Base-by-base conservation (phyloP, 495 filamentous ascomycete species). In the Xylaria nigripes region DNA sequence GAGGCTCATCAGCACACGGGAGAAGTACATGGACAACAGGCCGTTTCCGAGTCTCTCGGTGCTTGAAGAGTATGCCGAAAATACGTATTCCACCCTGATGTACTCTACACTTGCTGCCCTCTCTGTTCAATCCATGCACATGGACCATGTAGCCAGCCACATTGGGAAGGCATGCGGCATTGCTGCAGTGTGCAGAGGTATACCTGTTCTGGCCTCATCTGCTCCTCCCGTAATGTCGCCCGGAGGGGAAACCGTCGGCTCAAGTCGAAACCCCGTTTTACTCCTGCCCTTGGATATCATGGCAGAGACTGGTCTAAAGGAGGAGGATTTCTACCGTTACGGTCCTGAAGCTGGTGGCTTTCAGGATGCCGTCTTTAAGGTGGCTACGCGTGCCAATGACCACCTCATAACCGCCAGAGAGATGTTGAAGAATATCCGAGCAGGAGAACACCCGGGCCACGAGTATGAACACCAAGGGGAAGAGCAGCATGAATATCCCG, bases 131-230 rank as follows among this genome's bases (percentile, higher is more conserved):
- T 91, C 85, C 15, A 73, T 95, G 34, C 84, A 88, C n/a, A 81
- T 88, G 36, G 93, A 98, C 60, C 93, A 98, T 71, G 70, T 98
- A 12, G 90, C 92, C 9, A 89, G 84, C 19, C 93, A 98, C 69
- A 86, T 97, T 40, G 93, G 93, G 16, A 98, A 98, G 66, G 89
- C 93, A 0, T 85, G 80, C 7, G 93, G 93, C 1, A 96, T 98
- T 43, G 80, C 81, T 3, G 87, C 91, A 2, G 79, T 94, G 3
- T 69, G 97, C 15, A 79, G 90, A 9, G 91, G 93, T 0, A 69
- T 96, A 47, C 90, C 92, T 15, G 64, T 96, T 13, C 76, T 96
- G 23, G 90, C 90, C 0, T 89, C 91, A 44, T 86, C 88, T 0
- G 74, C 79, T 6, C 80, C 82, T n/a, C 75, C 80, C 24, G 66